Base-by-base conservation (phyloP, 805 yeast species). In the Starmerella vitae region DNA sequence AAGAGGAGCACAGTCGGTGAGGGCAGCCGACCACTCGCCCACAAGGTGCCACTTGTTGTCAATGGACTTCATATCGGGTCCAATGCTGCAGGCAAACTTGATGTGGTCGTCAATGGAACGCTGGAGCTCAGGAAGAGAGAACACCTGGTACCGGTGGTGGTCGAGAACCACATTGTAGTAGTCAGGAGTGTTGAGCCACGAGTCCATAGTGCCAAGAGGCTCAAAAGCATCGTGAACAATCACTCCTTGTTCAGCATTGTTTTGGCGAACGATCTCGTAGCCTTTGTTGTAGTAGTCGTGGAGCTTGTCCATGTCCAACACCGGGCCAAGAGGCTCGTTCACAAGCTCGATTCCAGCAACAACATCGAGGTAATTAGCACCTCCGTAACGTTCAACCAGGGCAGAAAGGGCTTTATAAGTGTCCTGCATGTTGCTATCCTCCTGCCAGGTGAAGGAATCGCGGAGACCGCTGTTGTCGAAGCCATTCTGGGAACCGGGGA, bases 401-500 rank as follows among this genome's bases (percentile, higher is more conserved):
- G 62, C 52, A 17, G 64, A 54, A 40, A 86, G 59, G 2, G 76
- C 82, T 5, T 65, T 56, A 36, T 71, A 52, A 1, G 93, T 77
- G 14, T 71, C 50, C 24, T 66, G 59, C 33, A 69, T 61, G 53
- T 78, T 76, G 33, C 67, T 55, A 52, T 29, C 69, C 37, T 24
- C 31, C 38, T 45, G 78, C 73, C 80, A 84, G 3, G 58, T 59
- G 34, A 66, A 54, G 2, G 51, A 29, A 55, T 78, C 95, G 52
- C 94, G 71, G 46, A 72, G 63, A 20, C 97, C 97, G 7, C 94
- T 82, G 65, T 86, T 86, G 60, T 86, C 97, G 54, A 84, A 88
- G 12, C 96, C 96, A 57, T 86, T 86, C 60, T 86, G 97, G 18
- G 94, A 80, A 18, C 95, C 96, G 25, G 94, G 93, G n/a, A 80